Evolutionary conservation across 176 grass and related monocot species (phyloP), one percentile per base, ranked within the genome.

Genomic region (Cenchrus fungigraminus): DNA sequence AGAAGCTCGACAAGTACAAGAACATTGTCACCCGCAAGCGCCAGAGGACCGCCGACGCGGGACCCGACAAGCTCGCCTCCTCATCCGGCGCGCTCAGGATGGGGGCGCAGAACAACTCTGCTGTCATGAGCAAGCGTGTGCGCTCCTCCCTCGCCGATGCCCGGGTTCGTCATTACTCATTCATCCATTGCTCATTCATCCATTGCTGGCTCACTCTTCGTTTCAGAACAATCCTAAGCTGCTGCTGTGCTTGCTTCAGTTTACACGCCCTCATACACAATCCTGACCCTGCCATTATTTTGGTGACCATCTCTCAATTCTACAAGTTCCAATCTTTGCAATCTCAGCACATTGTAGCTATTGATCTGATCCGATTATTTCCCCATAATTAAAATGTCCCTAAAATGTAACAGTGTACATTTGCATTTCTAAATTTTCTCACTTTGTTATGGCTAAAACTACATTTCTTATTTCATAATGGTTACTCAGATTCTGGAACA

Each of bases 1-100:
- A 84, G 40, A 92, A 91, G 83, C 84, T 94, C 47, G 95, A 92
- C 32, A 92, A 75, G 74, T 92, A 89, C 85, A 91, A 86, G 79
- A 94, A 81, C 63, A 44, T 97, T 6, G 70, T 89, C 55, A 88
- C 84, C 57, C 88, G 92, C 44, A 94, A 87, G 73, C 92, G 95
- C 9, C 92, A 92, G 88, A 94, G 86, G 71, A 61, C 72, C 60
- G 86, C 77, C 60, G 88, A 87, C 15, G 42, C 75, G 6, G 77
- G 62, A 1, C 65, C 80, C 14, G 90, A 85, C 17, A 94, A 92
- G 72, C 50, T 73, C 68, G 66, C 47, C 46, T 53, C 71, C 47
- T 86, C 79, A 2, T 77, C 79, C 6, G 87, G 83, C 47, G 49
- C 83, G 10, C 71, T 90, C 47, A 86, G 81, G 28, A 74, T 88